Evolutionary conservation across 2,329 filamentous ascomycete species (phyloP).

Genomic region (Mariannaea sp.): DNA sequence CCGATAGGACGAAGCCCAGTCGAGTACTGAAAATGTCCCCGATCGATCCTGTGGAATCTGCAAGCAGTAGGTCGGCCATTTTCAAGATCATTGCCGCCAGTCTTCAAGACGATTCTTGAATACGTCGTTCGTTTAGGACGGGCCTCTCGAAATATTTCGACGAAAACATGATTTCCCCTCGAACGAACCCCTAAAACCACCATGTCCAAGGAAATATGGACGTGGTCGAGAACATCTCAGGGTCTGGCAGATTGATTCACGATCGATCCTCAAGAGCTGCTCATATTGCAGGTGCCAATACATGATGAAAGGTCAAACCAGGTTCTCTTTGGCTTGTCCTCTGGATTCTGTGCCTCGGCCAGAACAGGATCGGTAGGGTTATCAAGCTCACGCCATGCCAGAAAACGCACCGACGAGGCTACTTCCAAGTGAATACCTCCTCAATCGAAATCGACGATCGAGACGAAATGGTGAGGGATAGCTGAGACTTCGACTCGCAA

Average conservation of each 20-base stretch:
- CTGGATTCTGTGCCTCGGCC: not conserved
- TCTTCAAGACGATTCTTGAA: not conserved
- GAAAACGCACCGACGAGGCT: not conserved
- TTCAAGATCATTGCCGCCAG: not conserved
- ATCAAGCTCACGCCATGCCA: not conserved
- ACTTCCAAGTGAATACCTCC: not conserved
- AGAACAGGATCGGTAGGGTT: not conserved
- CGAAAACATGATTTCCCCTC: not conserved
- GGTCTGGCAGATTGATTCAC: not conserved
- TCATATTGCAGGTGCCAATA: not conserved
- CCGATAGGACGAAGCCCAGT: not conserved
- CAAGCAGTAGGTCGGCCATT: not conserved
- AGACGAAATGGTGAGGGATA: not conserved
- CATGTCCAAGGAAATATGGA: slow-evolving; percentile 9
- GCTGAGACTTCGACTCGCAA: too few species aligned
- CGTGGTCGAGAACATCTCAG: not conserved
- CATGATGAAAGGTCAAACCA: not conserved
- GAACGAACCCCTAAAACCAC: not conserved
- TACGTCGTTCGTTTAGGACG: not conserved
- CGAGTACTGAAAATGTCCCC: not conserved
- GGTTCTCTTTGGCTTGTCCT: too few species aligned
- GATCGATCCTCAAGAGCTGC: not conserved
- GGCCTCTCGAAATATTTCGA: not conserved
- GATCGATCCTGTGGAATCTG: not conserved
- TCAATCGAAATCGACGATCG: not conserved